Evolutionary conservation across 345 rosid species (phyloP).

Genomic region (Atalantia buxifolia): DNA sequence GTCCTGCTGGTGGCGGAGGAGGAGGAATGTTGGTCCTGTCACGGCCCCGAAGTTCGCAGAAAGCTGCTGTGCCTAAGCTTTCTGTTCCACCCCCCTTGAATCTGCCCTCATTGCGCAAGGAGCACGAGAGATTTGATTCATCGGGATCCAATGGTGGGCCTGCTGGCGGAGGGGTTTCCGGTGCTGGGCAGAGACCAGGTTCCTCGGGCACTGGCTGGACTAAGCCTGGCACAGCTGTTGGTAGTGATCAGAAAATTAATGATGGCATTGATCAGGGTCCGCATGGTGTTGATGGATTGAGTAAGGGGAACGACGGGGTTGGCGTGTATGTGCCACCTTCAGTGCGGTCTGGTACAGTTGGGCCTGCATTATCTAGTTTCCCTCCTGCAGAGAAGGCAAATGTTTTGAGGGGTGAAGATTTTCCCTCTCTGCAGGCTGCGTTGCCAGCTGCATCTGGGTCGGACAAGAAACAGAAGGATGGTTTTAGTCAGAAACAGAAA

Average conservation of each 20-base stretch:
- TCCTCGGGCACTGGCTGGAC: conserved; percentile 91
- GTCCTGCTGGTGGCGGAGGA: conserved; percentile 40
- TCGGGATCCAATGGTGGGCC: conserved; percentile 57
- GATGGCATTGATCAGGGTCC: conserved; percentile 35
- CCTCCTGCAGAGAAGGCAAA: conserved; percentile 49
- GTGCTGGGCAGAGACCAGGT: conserved; percentile 69
- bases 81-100: conserved; percentile 99
- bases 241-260: conserved; percentile 16
- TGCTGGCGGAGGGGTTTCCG: conserved; percentile 64
- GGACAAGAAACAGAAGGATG: conserved; percentile 78
- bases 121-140: conserved; percentile 81
- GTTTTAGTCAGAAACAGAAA: conserved; percentile 62
- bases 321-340: conserved; percentile 50
- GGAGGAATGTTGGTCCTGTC: conserved; percentile 93
- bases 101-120: conserved; percentile 86
- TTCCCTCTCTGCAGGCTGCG: conserved; percentile 82
- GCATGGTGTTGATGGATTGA: conserved; percentile 41
- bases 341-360: conserved; percentile 36
- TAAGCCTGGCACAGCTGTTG: conserved; percentile 53
- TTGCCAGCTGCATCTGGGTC: conserved; percentile 49
- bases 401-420: conserved; percentile 90
- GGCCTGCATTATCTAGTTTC: conserved; percentile 29
- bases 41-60: conserved; percentile 89
- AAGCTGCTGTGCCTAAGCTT: conserved; percentile 79
- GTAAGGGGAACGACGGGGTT: conserved; percentile 28